A percentile compares a stretch with the other conserved stretches of the same genome.
Conservation (phyloP, 1,284 basidiomycete species). For the Vanrija sp. region DNA sequence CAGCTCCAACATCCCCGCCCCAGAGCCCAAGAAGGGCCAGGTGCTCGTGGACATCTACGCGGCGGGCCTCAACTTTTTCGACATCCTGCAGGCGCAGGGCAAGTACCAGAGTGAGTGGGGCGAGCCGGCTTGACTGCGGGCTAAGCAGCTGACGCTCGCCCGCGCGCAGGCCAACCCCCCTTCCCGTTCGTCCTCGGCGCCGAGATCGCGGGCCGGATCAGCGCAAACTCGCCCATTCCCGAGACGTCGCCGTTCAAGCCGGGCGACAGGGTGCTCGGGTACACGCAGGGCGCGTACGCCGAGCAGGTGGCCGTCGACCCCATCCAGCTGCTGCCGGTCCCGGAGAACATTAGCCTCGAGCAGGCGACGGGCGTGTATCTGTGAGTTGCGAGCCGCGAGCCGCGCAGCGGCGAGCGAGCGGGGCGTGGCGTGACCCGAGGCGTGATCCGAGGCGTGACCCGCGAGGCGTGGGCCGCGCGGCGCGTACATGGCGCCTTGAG, state of each 20-base stretch:
- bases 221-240: conserved; percentile 72
- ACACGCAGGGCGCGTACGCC: conserved; percentile 69
- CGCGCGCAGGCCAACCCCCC: conserved; percentile 58
- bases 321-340: conserved; percentile 57
- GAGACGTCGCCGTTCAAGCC: conserved; percentile 70
- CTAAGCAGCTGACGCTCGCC: not conserved
- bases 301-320: conserved; percentile 63
- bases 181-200: conserved; percentile 77
- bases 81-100: conserved; percentile 76
- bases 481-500: no score
- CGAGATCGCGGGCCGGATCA: conserved; percentile 81
- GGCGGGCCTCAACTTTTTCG: conserved; percentile 43
- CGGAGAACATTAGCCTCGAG: conserved; percentile 61
- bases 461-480: no score
- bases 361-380: conserved; percentile 53
- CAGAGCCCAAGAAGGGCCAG: conserved; percentile 58
- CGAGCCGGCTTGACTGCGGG: not conserved
- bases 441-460: no score
- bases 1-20: conserved; percentile 56
- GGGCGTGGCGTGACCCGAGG: no score
- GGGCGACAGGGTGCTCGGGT: conserved; percentile 87
- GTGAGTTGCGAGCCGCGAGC: not conserved
- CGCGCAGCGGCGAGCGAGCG: no score
- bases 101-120: conserved; percentile 64
- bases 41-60: conserved; percentile 75